A percentile compares a stretch with the other conserved stretches of the same genome.
Evolutionary conservation across 2,329 filamentous ascomycete genomes (phyloP).

Genomic region (Alternaria metachromatica): DNA sequence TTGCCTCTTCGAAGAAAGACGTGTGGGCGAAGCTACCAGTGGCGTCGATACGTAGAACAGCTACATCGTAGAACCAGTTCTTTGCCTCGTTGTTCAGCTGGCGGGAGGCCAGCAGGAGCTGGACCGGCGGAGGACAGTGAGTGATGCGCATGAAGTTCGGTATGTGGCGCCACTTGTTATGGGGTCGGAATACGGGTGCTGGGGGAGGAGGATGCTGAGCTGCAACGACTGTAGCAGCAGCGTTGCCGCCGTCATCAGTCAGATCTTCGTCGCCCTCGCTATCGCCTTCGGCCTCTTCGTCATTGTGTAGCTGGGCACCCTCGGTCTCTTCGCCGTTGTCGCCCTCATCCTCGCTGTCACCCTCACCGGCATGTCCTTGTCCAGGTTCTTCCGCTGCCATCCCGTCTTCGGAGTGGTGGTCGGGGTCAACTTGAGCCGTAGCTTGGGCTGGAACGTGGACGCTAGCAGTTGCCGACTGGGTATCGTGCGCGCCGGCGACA

Average conservation of each 20-base stretch:
- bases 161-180: conserved; percentile 44
- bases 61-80: conserved; percentile 45
- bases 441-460: not conserved
- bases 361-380: not conserved
- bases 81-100: conserved; percentile 38
- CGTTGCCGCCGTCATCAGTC: conserved; percentile 6
- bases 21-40: conserved; percentile 44
- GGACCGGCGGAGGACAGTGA: conserved; percentile 37
- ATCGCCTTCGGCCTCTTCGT: not conserved
- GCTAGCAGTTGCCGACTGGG: not conserved
- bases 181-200: conserved; percentile 18
- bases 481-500: not conserved
- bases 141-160: conserved; percentile 43
- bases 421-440: not conserved
- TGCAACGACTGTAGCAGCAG: not conserved
- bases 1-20: conserved; percentile 40
- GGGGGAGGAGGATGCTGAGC: conserved; percentile 7
- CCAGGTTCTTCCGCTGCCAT: conserved; percentile 1
- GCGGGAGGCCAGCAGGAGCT: conserved; percentile 39
- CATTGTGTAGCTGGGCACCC: not conserved
- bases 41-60: conserved; percentile 37
- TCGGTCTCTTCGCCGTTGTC: not conserved
- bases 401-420: not conserved
- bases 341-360: not conserved
- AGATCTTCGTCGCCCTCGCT: conserved; percentile 8